Evolutionary conservation across 2,329 filamentous ascomycete genomes (phyloP), one percentile per base, ranked within the genome.

Genomic region (Proliferodiscus dingleyae): DNA sequence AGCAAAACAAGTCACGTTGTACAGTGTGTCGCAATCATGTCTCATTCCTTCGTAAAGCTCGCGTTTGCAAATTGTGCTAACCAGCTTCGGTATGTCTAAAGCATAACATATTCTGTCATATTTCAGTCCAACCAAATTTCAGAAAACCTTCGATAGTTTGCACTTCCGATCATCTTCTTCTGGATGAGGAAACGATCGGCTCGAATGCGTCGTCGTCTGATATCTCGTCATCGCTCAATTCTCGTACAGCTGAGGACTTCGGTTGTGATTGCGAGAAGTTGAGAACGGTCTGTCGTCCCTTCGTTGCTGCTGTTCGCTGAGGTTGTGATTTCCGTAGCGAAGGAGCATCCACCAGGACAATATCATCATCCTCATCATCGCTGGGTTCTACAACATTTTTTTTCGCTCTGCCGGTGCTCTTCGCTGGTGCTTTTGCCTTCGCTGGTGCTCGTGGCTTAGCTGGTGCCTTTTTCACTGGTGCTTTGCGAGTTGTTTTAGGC

Each of bases 221-320:
- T 36, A 84, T 81, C 61, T 82, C 80, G 58, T 84, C 80, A 47
- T 82, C 79, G 50, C 80, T 83, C 43, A 83, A 75, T 57, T 82
- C 78, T n/a, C 71, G 68, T 29, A 72, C 68, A 26, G 53, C 41
- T n/a, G 53, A 45, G 28, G 55, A 55, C 32, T 56, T 61, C 19
- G 55, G 43, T 51, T 75, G 71, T n/a, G 64, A 60, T 6, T 65
- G 62, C 3, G 67, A 63, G 68, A 79, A 78, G 49, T 66, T 75
- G 19, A 78, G 61, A 33, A 64, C 75, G 1, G 73, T 72, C 61
- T 78, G 75, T 41, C 64, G 65, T 34, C 60, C 54, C 47, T 64
- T 68, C 13, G 67, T 52, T 9, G 51, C 47, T 15, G 52, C 45
- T 2, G 55, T 52, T 51, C 61, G 55, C 43, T 55, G 59, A 1